phyloP scores from a whole-genome alignment of 805 yeast species.

The Candida hungchunana region DNA sequence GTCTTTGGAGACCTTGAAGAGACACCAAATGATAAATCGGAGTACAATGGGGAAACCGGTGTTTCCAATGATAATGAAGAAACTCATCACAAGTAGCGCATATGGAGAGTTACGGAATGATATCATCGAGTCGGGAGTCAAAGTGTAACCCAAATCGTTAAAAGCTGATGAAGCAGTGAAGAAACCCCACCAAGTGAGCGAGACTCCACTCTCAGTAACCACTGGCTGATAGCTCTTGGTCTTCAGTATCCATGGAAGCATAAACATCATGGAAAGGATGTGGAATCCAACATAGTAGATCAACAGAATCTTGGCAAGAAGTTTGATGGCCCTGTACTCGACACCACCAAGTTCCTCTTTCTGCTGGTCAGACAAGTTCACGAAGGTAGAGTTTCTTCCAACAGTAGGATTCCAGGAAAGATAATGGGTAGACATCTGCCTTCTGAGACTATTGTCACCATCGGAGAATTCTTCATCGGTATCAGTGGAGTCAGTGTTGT shows the following conservation, averaged over 20 bases:
- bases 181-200: slow-evolving; percentile 91
- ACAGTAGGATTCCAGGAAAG: slow-evolving; percentile 88
- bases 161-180: slow-evolving; percentile 78
- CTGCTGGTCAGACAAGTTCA: slow-evolving; percentile 74
- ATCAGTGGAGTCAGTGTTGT: slow-evolving; percentile 13
- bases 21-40: slow-evolving; percentile 77
- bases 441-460: slow-evolving; percentile 25
- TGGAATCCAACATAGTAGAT: slow-evolving; percentile 76
- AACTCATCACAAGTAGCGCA: slow-evolving; percentile 55
- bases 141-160: slow-evolving; percentile 79
- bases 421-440: slow-evolving; percentile 55
- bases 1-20: slow-evolving; percentile 64
- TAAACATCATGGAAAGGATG: slow-evolving; percentile 44
- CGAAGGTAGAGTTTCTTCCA: slow-evolving; percentile 91
- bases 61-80: slow-evolving; percentile 86
- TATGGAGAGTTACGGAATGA: slow-evolving; percentile 63
- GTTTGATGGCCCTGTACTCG: slow-evolving; percentile 84
- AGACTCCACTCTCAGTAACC: slow-evolving; percentile 53
- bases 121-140: slow-evolving; percentile 77
- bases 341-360: slow-evolving; percentile 96
- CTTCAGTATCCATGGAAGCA: slow-evolving; percentile 58
- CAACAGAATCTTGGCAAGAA: slow-evolving; percentile 61
- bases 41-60: slow-evolving; percentile 89
- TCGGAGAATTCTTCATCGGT: slow-evolving; percentile 33
- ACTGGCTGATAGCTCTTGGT: slow-evolving; percentile 38